phyloP scores from a whole-genome alignment of 768 basidiomycete species.

The Panaeolus papilionaceus region DNA sequence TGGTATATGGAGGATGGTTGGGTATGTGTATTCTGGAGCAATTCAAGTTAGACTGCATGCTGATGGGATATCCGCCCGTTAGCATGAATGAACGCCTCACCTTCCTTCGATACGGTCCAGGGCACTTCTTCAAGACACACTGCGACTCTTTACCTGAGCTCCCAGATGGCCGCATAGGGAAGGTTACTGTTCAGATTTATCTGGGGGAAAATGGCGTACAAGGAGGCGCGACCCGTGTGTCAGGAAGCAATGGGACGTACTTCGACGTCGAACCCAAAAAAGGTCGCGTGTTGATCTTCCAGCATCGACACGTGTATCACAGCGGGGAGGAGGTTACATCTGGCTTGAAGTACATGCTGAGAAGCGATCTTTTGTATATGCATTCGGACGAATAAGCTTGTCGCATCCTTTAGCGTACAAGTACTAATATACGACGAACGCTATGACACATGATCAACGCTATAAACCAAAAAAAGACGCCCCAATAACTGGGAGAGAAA shows the following conservation, averaged over 20 bases:
- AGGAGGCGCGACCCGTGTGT: constrained; percentile 50
- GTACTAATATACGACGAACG: too few relatives aligned
- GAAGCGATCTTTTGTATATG: constrained; percentile 48
- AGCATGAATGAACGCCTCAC: constrained; percentile 52
- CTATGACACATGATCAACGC: too few relatives aligned
- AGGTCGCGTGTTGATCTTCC: constrained; percentile 52
- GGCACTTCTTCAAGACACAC: constrained; percentile 48
- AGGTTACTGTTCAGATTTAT: constrained; percentile 53
- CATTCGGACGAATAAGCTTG: constrained; percentile 8
- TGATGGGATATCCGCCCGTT: background rate
- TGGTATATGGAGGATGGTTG: constrained; percentile 42
- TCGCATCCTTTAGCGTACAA: background rate
- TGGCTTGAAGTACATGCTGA: constrained; percentile 47
- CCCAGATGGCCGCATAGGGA: constrained; percentile 43
- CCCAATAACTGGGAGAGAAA: background rate
- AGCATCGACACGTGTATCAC: constrained; percentile 46
- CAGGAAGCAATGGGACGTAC: constrained; percentile 33
- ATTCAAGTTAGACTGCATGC: background rate
- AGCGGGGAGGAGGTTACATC: constrained; percentile 48
- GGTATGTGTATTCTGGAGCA: constrained; percentile 31
- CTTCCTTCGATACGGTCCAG: constrained; percentile 50
- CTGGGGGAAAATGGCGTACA: constrained; percentile 44
- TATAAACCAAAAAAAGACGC: too few relatives aligned
- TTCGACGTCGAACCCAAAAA: constrained; percentile 49
- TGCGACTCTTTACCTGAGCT: constrained; percentile 44